Percentiles rank a stretch among this genome's conserved stretches.
These are phyloP conservation scores for Raddia distichophylla DNA, from an alignment of 176 grass and related monocot species.

Conservation along the genomic window DNA sequence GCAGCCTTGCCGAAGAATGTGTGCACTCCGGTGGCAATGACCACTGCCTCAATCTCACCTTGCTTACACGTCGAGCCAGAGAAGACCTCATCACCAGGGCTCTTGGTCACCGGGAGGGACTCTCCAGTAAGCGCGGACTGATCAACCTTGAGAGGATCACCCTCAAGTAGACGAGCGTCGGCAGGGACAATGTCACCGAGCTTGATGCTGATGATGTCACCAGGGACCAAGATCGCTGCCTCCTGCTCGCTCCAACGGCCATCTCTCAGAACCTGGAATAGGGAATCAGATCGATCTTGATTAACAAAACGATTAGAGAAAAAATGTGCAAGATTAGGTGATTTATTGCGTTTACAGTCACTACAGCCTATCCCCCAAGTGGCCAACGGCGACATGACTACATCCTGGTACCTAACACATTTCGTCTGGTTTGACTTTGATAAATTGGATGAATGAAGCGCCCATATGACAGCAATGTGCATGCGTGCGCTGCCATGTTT, in stretches of 20 bases:
- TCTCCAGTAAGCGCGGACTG: constrained; percentile 95
- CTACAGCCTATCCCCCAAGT: neutral
- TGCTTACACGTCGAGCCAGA: constrained; percentile 96
- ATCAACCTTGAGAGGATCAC: constrained; percentile 90
- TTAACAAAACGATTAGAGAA: neutral
- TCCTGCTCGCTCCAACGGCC: constrained; percentile 93
- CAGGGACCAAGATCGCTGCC: constrained; percentile 87
- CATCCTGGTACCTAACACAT: constrained; percentile 38
- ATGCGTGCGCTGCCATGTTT: neutral
- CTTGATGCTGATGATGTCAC: constrained; percentile 95
- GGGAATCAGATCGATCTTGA: neutral
- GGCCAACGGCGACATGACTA: neutral
- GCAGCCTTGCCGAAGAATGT: constrained; percentile 99
- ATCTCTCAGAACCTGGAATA: constrained; percentile 84
- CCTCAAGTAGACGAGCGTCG: constrained; percentile 92
- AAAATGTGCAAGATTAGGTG: neutral
- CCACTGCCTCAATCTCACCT: constrained; percentile 98
- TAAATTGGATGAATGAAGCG: constrained; percentile 22
- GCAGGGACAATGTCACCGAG: constrained; percentile 96
- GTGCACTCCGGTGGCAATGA: constrained; percentile 98
- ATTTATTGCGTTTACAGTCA: neutral
- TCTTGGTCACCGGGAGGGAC: constrained; percentile 80
- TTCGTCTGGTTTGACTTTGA: neutral
- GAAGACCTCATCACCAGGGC: constrained; percentile 87
- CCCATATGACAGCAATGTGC: constrained; percentile 1